These are phyloP conservation scores for Leptographium galeiforme DNA, from an alignment of 2,329 filamentous ascomycete genomes.

Conservation along the genomic window DNA sequence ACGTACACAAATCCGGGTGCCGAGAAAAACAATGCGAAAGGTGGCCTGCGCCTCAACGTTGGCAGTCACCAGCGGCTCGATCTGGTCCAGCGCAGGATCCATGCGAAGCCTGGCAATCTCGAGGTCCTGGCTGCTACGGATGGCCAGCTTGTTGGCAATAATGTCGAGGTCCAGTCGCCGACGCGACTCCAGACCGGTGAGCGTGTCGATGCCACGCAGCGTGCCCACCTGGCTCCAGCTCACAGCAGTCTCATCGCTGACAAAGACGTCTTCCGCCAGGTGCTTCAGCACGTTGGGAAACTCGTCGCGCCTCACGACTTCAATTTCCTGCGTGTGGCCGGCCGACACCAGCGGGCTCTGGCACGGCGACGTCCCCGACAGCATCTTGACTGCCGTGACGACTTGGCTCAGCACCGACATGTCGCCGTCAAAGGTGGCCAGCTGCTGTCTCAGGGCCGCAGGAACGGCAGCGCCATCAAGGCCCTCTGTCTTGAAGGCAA, in stretches of 20 bases:
- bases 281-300: neutral
- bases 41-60: constrained; percentile 6
- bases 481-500: neutral
- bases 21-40: constrained; percentile 10
- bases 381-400: constrained; percentile 6
- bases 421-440: constrained; percentile 8
- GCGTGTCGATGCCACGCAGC: constrained; percentile 6
- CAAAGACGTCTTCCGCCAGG: constrained; percentile 5
- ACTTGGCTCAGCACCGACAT: constrained; percentile 6
- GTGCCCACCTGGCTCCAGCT: constrained; percentile 5
- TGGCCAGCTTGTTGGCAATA: constrained; percentile 3
- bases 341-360: neutral
- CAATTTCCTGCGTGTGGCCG: neutral
- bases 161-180: constrained; percentile 7
- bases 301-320: neutral
- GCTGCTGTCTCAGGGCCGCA: neutral
- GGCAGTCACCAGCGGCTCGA: constrained; percentile 4
- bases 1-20: constrained; percentile 11
- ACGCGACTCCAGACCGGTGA: constrained; percentile 7
- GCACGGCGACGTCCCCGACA: constrained; percentile 1
- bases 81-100: neutral
- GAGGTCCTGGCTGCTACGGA: constrained; percentile 1
- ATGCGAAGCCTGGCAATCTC: constrained; percentile 5
- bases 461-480: too few relatives aligned
- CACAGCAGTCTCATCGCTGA: constrained; percentile 3